Evolutionary conservation across 2,329 filamentous ascomycete genomes (phyloP).

Genomic region (Tolypocladium ovalisporum): DNA sequence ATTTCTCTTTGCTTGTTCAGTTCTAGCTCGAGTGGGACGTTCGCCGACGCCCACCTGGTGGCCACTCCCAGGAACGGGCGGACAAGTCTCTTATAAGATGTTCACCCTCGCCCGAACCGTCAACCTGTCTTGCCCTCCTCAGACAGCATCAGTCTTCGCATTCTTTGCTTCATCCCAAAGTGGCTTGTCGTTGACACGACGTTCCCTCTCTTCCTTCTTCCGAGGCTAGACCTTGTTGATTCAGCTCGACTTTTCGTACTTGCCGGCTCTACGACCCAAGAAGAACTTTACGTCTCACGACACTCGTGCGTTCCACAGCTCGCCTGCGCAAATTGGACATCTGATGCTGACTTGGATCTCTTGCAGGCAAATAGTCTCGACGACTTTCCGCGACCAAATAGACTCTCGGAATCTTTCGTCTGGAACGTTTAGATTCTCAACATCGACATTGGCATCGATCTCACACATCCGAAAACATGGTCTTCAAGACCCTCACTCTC

Average conservation of each 20-base stretch:
- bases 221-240: conserved; percentile 25
- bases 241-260: conserved; percentile 10
- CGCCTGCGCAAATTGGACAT: not conserved
- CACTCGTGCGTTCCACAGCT: conserved; percentile 1
- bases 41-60: not conserved
- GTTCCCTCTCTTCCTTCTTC: conserved; percentile 15
- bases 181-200: conserved; percentile 20
- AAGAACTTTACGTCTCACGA: conserved; percentile 4
- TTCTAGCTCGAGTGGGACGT: conserved; percentile 1
- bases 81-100: conserved; percentile 6
- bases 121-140: conserved; percentile 1
- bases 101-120: not conserved
- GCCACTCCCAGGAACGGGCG: not conserved
- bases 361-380: conserved; percentile 9
- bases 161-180: conserved; percentile 8
- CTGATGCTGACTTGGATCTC: too few relatives aligned
- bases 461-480: conserved; percentile 29
- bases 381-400: conserved; percentile 10
- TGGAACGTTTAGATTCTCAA: conserved; percentile 16
- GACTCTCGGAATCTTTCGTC: conserved; percentile 14
- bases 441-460: conserved; percentile 1
- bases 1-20: conserved; percentile 2
- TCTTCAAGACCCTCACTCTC: conserved; percentile 35
- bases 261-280: conserved; percentile 9
- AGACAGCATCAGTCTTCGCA: conserved; percentile 3